These are phyloP conservation scores for Phellinidium pouzarii DNA, from an alignment of 1,284 basidiomycete species.

Conservation along the genomic window DNA sequence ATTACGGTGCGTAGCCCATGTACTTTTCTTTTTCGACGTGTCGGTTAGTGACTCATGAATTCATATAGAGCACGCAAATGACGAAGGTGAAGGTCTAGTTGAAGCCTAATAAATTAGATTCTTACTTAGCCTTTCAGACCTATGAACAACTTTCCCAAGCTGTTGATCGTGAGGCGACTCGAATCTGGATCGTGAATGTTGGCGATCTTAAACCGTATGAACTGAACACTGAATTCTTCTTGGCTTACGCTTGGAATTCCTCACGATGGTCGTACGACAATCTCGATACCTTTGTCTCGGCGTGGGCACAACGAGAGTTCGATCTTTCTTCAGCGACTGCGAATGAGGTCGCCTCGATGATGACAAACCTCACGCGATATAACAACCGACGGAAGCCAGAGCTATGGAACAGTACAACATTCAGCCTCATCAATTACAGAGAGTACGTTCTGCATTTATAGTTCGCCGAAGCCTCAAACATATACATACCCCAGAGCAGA, in stretches of 20 bases:
- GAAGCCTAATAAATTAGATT: neutral
- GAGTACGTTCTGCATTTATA: conserved; percentile 40
- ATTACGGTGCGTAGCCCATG: conserved; percentile 45
- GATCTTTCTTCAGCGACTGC: conserved; percentile 37
- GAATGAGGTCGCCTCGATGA: conserved; percentile 40
- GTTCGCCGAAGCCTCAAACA: neutral
- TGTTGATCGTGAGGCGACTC: conserved; percentile 47
- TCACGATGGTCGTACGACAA: conserved; percentile 46
- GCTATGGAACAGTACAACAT: conserved; percentile 55
- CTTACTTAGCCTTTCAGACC: conserved; percentile 31
- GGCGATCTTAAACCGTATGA: conserved; percentile 73
- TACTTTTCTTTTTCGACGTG: conserved; percentile 8
- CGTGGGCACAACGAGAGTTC: conserved; percentile 64
- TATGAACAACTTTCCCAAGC: conserved; percentile 59
- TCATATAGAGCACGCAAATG: conserved; percentile 37
- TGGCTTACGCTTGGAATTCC: conserved; percentile 56
- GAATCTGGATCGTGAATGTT: conserved; percentile 57
- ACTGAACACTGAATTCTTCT: conserved; percentile 63
- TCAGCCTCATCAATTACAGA: conserved; percentile 56
- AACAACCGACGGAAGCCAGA: conserved; percentile 66
- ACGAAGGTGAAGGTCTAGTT: conserved; percentile 31
- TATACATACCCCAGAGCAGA: conserved; percentile 41
- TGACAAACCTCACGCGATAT: conserved; percentile 53
- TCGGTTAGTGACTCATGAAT: neutral
- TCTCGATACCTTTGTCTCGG: conserved; percentile 43